Percentiles rank a stretch among this genome's conserved stretches.
phyloP scores from a whole-genome alignment of 768 basidiomycete species.

The Amanita molliuscula region DNA sequence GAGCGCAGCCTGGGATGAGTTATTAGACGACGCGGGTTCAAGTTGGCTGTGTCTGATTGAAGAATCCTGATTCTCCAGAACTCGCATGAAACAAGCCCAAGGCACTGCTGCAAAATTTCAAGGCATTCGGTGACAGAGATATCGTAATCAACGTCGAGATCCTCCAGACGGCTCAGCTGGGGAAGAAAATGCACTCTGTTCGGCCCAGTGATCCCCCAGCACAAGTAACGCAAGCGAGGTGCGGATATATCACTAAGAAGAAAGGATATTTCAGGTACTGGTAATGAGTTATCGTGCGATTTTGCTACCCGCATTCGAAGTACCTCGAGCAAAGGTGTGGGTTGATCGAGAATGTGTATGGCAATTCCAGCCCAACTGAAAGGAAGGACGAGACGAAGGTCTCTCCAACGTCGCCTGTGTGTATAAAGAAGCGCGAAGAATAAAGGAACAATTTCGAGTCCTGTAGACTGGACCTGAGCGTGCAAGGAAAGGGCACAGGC shows the following conservation, averaged over 20 bases:
- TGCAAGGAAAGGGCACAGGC: constrained; percentile 11
- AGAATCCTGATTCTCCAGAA: constrained; percentile 4
- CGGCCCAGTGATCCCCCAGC: constrained; percentile 3
- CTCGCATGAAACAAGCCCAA: constrained; percentile 6
- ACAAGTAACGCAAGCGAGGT: constrained; percentile 1
- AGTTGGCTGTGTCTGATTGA: neutral
- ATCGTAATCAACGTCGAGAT: constrained; percentile 8
- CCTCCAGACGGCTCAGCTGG: constrained; percentile 2
- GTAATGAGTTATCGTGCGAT: neutral
- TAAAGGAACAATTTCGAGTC: constrained; percentile 9
- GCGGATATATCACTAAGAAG: constrained; percentile 2
- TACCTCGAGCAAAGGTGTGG: constrained; percentile 11
- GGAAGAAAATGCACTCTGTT: neutral
- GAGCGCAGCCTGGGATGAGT: neutral
- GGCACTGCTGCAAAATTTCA: constrained; percentile 6
- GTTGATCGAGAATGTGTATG: constrained; percentile 7
- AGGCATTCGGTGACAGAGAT: constrained; percentile 7
- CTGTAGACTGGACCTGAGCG: constrained; percentile 8
- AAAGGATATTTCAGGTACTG: neutral
- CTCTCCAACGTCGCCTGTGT: constrained; percentile 10
- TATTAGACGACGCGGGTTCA: neutral
- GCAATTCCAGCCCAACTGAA: neutral
- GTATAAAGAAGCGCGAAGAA: constrained; percentile 8
- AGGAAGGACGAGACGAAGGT: constrained; percentile 12
- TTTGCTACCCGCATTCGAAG: constrained; percentile 7